Conservation (phyloP, 2,329 filamentous ascomycete species). For the Penicillium sp. region DNA sequence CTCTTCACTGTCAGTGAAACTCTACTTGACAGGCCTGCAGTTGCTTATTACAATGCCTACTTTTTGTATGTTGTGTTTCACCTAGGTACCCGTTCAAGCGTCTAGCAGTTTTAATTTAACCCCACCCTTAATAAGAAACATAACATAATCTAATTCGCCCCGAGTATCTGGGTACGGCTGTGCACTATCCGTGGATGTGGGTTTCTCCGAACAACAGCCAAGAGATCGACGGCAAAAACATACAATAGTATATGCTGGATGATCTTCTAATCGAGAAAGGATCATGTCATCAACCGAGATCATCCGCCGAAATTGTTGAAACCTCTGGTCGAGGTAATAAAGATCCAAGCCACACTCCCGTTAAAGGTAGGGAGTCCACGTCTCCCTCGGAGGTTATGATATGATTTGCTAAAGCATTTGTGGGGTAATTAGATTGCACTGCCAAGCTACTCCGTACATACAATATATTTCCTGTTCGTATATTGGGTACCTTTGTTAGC, state of each 20-base stretch:
- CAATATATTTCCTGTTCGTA: not conserved
- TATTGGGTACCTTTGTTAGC: not conserved
- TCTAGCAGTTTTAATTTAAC: not conserved
- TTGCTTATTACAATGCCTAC: not conserved
- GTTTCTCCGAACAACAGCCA: slow-evolving; percentile 11
- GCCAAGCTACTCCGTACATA: not conserved
- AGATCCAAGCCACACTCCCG: not conserved
- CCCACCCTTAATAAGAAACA: not conserved
- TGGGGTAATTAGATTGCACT: slow-evolving; percentile 10
- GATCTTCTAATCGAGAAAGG: not conserved
- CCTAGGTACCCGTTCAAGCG: not conserved
- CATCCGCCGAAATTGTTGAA: not conserved
- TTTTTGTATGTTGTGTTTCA: not conserved
- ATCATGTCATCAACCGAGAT: not conserved
- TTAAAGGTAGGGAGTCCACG: not conserved
- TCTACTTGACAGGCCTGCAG: not conserved
- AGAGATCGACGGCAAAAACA: slow-evolving; percentile 6
- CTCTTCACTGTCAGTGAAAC: not conserved
- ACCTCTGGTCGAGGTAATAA: not conserved
- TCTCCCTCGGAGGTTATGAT: not conserved
- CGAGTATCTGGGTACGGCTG: slow-evolving; percentile 22
- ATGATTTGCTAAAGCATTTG: slow-evolving; percentile 7
- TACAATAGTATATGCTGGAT: not conserved
- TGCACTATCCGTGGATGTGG: slow-evolving; percentile 22
- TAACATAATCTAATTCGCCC: not conserved